A percentile compares a stretch with the other conserved stretches of the same genome.
phyloP scores from a whole-genome alignment of 1,284 basidiomycete genomes.

The Mycosarcoma mackinlayi region DNA sequence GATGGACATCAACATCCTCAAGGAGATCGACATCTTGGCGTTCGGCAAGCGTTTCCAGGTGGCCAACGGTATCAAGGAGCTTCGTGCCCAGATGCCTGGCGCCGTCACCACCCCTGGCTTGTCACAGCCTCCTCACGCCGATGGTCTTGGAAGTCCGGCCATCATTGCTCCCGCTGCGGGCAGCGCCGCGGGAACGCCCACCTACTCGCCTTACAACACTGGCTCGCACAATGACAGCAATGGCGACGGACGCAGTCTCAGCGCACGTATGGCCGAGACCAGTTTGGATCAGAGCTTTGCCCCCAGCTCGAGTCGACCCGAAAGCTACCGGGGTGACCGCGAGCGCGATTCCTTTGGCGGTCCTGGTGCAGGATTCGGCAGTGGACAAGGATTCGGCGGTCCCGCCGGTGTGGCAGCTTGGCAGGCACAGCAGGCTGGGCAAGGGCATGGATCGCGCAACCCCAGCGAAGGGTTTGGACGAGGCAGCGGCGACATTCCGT shows the following conservation, averaged over 20 bases:
- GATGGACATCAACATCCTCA: conserved; percentile 89
- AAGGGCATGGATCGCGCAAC: conserved; percentile 22
- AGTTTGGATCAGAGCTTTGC: conserved; percentile 41
- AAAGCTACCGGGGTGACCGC: conserved; percentile 30
- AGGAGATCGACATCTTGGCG: conserved; percentile 93
- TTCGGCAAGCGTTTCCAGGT: conserved; percentile 95
- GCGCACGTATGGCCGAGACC: conserved; percentile 35
- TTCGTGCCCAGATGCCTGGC: conserved; percentile 70
- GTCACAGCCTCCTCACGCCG: conserved; percentile 14
- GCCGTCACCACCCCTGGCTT: conserved; percentile 17
- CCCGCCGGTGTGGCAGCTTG: conserved; percentile 44
- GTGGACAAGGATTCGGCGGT: conserved; percentile 28
- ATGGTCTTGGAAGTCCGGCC: conserved; percentile 42
- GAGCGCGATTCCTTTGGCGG: conserved; percentile 31
- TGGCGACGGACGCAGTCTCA: conserved; percentile 42
- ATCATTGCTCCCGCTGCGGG: conserved; percentile 26
- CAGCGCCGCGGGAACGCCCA: conserved; percentile 19
- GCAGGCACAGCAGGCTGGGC: conserved; percentile 54
- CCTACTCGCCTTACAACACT: conserved; percentile 30
- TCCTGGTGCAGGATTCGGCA: conserved; percentile 10
- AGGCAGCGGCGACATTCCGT: conserved; percentile 31
- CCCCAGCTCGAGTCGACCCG: conserved; percentile 33
- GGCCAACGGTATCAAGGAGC: conserved; percentile 90
- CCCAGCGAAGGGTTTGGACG: conserved; percentile 34
- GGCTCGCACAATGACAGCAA: conserved; percentile 46